Conservation (phyloP, 2,329 filamentous ascomycete genomes). For the Basipetospora sp. region DNA sequence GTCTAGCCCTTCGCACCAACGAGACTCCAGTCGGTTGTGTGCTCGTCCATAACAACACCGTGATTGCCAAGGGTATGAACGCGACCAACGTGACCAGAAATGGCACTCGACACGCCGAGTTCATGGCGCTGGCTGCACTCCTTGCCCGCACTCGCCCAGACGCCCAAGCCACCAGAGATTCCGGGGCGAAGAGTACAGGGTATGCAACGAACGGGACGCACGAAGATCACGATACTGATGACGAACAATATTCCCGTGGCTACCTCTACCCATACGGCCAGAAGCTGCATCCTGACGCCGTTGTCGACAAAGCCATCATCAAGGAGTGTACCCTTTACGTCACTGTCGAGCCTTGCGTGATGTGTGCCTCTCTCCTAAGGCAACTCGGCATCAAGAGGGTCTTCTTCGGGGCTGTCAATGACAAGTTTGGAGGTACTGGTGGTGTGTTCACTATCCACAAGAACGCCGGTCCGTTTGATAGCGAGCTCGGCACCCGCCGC, state of each 20-base stretch:
- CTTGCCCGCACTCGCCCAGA: slow-evolving; percentile 21
- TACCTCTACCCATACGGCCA: slow-evolving; percentile 49
- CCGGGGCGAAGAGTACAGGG: no score
- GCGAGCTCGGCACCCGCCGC: slow-evolving; percentile 7
- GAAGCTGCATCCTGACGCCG: slow-evolving; percentile 38
- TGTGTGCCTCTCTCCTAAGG: slow-evolving; percentile 86
- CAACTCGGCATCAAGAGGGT: slow-evolving; percentile 81
- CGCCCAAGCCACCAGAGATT: slow-evolving; percentile 14
- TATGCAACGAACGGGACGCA: no score
- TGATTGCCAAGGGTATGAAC: slow-evolving; percentile 89
- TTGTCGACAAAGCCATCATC: slow-evolving; percentile 54
- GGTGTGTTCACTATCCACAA: slow-evolving; percentile 76
- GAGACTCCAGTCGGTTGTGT: slow-evolving; percentile 97
- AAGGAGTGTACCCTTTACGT: slow-evolving; percentile 71
- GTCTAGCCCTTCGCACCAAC: slow-evolving; percentile 67
- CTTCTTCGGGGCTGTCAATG: slow-evolving; percentile 89
- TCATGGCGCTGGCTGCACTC: slow-evolving; percentile 60
- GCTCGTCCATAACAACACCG: slow-evolving; percentile 61
- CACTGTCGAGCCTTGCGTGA: slow-evolving; percentile 95
- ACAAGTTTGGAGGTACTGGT: slow-evolving; percentile 91
- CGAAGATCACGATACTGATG: slow-evolving; percentile 23
- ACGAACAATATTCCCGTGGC: slow-evolving; percentile 38
- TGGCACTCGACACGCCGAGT: slow-evolving; percentile 89
- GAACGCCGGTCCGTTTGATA: slow-evolving; percentile 6
- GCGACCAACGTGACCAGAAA: slow-evolving; percentile 84